Evolutionary conservation across 2,329 filamentous ascomycete genomes (phyloP).

Genomic region (Aspergillus latus): DNA sequence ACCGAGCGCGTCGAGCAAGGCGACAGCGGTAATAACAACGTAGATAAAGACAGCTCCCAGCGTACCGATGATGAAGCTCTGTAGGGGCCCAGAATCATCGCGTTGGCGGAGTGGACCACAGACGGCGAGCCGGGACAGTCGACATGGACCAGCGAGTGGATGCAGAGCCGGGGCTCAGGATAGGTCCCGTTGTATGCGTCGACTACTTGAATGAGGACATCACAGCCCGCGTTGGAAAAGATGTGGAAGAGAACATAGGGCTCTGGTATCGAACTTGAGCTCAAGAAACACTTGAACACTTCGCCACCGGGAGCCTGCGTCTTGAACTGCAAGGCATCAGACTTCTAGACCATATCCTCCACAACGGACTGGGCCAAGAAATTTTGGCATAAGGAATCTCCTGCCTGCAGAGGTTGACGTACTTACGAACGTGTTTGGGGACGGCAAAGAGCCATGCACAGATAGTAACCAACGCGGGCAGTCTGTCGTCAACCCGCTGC

Average conservation of each 20-base stretch:
- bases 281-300: background rate
- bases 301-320: background rate
- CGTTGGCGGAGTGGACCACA: background rate
- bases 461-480: no score
- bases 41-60: background rate
- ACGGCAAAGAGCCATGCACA: no score
- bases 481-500: no score
- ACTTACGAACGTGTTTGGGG: no score
- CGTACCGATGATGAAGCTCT: no score
- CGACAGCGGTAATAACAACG: background rate
- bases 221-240: background rate
- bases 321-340: background rate
- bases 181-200: background rate
- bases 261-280: background rate
- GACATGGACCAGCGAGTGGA: background rate
- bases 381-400: background rate
- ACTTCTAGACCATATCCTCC: background rate
- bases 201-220: background rate
- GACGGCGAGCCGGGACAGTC: background rate
- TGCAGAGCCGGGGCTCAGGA: no score
- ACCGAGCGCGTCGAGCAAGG: background rate
- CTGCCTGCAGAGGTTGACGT: no score
- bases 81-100: background rate
- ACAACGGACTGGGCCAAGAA: background rate
- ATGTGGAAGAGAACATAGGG: background rate